A percentile compares a stretch with the other conserved stretches of the same genome.
Conservation (phyloP, 352 stramenopile species). For the Phytophthora europaea region DNA sequence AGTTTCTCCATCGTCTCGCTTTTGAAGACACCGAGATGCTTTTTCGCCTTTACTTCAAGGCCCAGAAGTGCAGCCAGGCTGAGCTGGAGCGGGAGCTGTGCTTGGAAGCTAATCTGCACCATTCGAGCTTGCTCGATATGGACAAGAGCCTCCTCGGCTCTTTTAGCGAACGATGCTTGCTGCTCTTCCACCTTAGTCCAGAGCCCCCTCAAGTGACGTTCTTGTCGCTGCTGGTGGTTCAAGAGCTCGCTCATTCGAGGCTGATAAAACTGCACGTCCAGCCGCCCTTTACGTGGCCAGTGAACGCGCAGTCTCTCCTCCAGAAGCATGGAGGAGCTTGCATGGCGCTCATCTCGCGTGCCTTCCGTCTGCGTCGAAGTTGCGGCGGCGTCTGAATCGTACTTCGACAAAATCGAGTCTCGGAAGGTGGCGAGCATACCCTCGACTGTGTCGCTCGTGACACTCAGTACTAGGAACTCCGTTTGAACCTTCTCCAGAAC, state of each 20-base stretch:
- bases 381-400: constrained; percentile 41
- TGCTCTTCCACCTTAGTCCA: constrained; percentile 63
- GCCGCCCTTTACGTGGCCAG: constrained; percentile 85
- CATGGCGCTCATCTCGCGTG: constrained; percentile 48
- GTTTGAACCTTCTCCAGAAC: constrained; percentile 37
- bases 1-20: constrained; percentile 42
- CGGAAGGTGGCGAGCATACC: constrained; percentile 46
- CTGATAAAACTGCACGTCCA: constrained; percentile 90
- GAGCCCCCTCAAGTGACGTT: constrained; percentile 74
- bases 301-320: constrained; percentile 91
- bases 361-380: constrained; percentile 35
- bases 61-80: constrained; percentile 89
- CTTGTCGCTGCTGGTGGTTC: constrained; percentile 76
- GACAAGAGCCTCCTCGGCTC: constrained; percentile 32
- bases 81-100: constrained; percentile 74
- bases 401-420: constrained; percentile 54
- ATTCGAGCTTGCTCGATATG: constrained; percentile 51
- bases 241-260: constrained; percentile 87
- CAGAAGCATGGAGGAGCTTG: constrained; percentile 55
- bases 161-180: constrained; percentile 56
- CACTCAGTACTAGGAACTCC: constrained; percentile 50
- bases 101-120: constrained; percentile 62
- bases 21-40: constrained; percentile 60
- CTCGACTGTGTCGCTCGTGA: constrained; percentile 35
- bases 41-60: constrained; percentile 86